Conservation (phyloP, 257 asterid genomes). For the Gentiana dahurica region DNA sequence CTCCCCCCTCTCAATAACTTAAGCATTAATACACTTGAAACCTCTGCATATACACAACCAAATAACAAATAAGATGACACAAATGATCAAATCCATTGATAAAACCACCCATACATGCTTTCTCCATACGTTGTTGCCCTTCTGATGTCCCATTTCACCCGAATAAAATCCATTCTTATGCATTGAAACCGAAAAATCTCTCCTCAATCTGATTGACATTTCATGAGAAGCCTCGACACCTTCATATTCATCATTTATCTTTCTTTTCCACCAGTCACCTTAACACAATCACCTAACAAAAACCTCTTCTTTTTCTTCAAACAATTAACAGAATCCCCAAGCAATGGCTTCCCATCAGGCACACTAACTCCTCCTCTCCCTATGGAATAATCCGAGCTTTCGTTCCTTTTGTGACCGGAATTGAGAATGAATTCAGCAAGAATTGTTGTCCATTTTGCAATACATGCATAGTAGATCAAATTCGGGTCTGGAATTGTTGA, state of each 20-base stretch:
- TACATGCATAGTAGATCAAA: too few species aligned
- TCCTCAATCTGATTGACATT: neutral
- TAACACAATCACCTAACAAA: constrained; percentile 7
- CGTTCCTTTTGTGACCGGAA: constrained; percentile 11
- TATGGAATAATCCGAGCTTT: constrained; percentile 20
- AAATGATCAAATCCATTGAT: constrained; percentile 58
- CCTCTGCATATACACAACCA: constrained; percentile 92
- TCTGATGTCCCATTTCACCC: constrained; percentile 29
- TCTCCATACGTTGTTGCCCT: constrained; percentile 73
- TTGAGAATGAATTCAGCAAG: constrained; percentile 12
- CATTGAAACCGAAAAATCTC: constrained; percentile 21
- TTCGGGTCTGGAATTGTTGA: too few species aligned
- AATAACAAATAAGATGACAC: constrained; percentile 48
- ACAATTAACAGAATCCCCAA: constrained; percentile 19
- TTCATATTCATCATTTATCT: neutral
- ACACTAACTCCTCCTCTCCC: constrained; percentile 20
- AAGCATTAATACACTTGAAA: constrained; percentile 61
- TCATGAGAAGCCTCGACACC: constrained; percentile 1
- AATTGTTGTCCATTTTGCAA: too few species aligned
- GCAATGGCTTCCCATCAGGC: constrained; percentile 13
- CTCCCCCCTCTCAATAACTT: constrained; percentile 12
- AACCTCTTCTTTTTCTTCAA: constrained; percentile 38
- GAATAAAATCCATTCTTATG: constrained; percentile 29
- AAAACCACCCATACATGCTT: constrained; percentile 25
- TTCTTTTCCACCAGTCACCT: neutral